Percentiles rank a stretch among this genome's conserved stretches.
Conservation (phyloP, 2,329 filamentous ascomycete genomes). For the Neopestalotiopsis rosae region DNA sequence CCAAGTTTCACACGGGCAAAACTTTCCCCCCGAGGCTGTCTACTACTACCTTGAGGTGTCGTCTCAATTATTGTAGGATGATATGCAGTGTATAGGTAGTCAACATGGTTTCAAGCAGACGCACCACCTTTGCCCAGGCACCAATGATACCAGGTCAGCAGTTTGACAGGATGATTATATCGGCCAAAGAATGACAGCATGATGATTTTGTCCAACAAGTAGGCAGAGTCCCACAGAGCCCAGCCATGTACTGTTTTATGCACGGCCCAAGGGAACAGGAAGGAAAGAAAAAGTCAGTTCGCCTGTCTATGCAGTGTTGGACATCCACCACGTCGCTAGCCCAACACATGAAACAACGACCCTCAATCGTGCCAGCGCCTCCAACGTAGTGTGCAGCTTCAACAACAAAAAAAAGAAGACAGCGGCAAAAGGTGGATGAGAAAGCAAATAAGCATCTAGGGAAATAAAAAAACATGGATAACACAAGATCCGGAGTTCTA, state of each 20-base stretch:
- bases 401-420: neutral
- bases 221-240: too few relatives aligned
- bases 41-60: neutral
- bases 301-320: neutral
- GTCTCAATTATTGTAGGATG: neutral
- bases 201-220: neutral
- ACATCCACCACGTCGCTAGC: neutral
- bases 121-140: neutral
- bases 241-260: too few relatives aligned
- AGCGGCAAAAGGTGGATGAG: neutral
- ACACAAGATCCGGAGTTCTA: neutral
- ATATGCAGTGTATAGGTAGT: neutral
- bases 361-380: neutral
- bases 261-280: neutral
- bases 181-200: neutral
- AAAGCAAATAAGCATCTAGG: neutral
- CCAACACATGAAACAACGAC: neutral
- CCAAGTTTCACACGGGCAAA: slow-evolving; percentile 2
- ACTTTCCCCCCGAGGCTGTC: neutral
- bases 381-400: neutral
- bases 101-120: neutral
- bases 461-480: neutral
- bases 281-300: neutral
- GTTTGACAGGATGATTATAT: too few relatives aligned
- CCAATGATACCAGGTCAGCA: neutral